A percentile compares a stretch with the other conserved stretches of the same genome.
Conservation (phyloP, 2,329 filamentous ascomycete genomes). For the Simplicillium sp. region DNA sequence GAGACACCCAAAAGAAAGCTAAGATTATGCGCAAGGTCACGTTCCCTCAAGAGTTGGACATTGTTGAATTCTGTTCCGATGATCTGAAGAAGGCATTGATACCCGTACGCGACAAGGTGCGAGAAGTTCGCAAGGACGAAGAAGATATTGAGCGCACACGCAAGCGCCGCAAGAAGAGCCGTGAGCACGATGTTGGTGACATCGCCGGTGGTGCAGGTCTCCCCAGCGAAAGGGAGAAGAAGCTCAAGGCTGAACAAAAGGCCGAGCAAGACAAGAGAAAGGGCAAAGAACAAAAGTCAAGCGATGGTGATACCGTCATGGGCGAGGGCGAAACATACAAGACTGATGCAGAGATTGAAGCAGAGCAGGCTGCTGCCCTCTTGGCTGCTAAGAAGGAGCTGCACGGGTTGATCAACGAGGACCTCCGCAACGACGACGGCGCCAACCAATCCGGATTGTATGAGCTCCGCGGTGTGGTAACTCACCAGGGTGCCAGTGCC, state of each 20-base stretch:
- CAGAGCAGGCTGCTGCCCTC: slow-evolving; percentile 68
- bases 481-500: slow-evolving; percentile 91
- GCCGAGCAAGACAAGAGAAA: slow-evolving; percentile 32
- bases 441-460: slow-evolving; percentile 93
- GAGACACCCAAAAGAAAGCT: slow-evolving; percentile 91
- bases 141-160: slow-evolving; percentile 84
- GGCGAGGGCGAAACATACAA: slow-evolving; percentile 69
- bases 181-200: slow-evolving; percentile 35
- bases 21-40: slow-evolving; percentile 99
- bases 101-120: slow-evolving; percentile 92
- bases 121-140: slow-evolving; percentile 90
- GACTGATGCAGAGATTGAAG: slow-evolving; percentile 87
- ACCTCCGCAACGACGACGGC: slow-evolving; percentile 66
- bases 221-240: slow-evolving; percentile 42
- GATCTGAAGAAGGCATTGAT: slow-evolving; percentile 73
- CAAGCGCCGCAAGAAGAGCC: slow-evolving; percentile 74
- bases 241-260: slow-evolving; percentile 36
- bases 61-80: slow-evolving; percentile 91
- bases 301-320: slow-evolving; percentile 65
- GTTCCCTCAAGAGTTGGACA: slow-evolving; percentile 87
- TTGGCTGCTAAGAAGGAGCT: slow-evolving; percentile 82
- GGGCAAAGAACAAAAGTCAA: slow-evolving; percentile 20
- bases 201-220: slow-evolving; percentile 35
- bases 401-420: slow-evolving; percentile 63
- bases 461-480: slow-evolving; percentile 87